Percentiles rank a stretch among this genome's conserved stretches.
These are phyloP conservation scores for Xylariaceae sp. DNA, from an alignment of 2,329 filamentous ascomycete species.

Conservation along the genomic window DNA sequence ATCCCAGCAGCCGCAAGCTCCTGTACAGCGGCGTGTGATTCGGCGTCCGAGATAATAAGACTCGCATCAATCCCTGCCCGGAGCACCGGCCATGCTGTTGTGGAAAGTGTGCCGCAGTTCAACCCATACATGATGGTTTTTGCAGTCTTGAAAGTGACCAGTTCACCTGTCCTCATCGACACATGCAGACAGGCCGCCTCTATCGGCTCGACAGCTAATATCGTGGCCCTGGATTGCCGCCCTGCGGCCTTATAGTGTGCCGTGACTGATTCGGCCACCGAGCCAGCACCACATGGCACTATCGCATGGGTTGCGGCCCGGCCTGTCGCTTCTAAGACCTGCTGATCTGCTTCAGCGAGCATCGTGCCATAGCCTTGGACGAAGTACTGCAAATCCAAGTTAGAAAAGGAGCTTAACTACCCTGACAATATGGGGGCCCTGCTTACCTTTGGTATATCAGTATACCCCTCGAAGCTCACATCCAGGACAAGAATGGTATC, in stretches of 20 bases:
- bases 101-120: conserved; percentile 65
- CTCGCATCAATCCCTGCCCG: conserved; percentile 54
- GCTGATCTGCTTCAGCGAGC: conserved; percentile 60
- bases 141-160: conserved; percentile 47
- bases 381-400: conserved; percentile 50
- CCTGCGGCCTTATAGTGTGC: conserved; percentile 49
- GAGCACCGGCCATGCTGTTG: conserved; percentile 59
- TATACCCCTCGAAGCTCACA: conserved; percentile 60
- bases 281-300: conserved; percentile 67
- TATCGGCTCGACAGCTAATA: conserved; percentile 67
- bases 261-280: conserved; percentile 64
- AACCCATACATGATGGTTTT: conserved; percentile 70
- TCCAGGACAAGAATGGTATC: conserved; percentile 61
- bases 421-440: neutral
- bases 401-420: neutral
- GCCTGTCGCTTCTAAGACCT: conserved; percentile 42
- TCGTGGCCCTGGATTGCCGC: conserved; percentile 28
- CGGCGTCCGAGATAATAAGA: conserved; percentile 55
- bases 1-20: conserved; percentile 41
- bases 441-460: conserved; percentile 54
- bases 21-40: conserved; percentile 54
- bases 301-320: conserved; percentile 47
- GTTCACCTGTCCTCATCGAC: conserved; percentile 45
- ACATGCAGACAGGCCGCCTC: conserved; percentile 55
- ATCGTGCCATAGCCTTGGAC: conserved; percentile 74